phyloP scores from a whole-genome alignment of 768 basidiomycete species.

The Hericium alpestre region DNA sequence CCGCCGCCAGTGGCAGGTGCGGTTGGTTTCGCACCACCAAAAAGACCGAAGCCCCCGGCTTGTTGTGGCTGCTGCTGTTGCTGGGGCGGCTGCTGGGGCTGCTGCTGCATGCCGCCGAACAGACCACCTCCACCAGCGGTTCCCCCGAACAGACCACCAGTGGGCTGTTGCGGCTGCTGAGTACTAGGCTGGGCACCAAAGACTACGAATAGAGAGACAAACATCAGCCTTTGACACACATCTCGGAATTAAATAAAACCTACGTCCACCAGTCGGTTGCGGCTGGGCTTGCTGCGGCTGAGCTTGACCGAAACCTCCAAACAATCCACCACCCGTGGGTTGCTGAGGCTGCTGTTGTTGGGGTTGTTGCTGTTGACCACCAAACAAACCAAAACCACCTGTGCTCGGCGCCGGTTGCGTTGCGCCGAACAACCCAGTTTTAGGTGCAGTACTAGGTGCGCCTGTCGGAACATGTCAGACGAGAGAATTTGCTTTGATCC shows the following conservation, averaged over 20 bases:
- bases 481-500: too few species aligned
- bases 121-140: constrained; percentile 1
- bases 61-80: constrained; percentile 11
- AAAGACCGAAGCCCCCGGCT: constrained; percentile 16
- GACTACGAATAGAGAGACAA: not conserved
- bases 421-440: constrained; percentile 15
- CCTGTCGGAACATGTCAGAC: not conserved
- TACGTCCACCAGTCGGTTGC: constrained; percentile 8
- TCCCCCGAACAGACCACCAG: not conserved
- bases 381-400: constrained; percentile 15
- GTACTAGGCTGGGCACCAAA: not conserved
- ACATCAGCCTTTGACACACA: not conserved
- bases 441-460: constrained; percentile 12
- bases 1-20: constrained; percentile 21
- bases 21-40: constrained; percentile 23
- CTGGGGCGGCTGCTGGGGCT: constrained; percentile 9
- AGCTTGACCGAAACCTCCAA: constrained; percentile 12
- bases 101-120: constrained; percentile 9
- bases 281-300: constrained; percentile 27
- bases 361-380: constrained; percentile 23
- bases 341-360: constrained; percentile 14
- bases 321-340: constrained; percentile 12
- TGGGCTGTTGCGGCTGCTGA: not conserved
- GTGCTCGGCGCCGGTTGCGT: constrained; percentile 7
- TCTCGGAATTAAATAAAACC: not conserved